Evolutionary conservation across 495 filamentous ascomycete genomes (phyloP).

Genomic region (Penicillium lagena): DNA sequence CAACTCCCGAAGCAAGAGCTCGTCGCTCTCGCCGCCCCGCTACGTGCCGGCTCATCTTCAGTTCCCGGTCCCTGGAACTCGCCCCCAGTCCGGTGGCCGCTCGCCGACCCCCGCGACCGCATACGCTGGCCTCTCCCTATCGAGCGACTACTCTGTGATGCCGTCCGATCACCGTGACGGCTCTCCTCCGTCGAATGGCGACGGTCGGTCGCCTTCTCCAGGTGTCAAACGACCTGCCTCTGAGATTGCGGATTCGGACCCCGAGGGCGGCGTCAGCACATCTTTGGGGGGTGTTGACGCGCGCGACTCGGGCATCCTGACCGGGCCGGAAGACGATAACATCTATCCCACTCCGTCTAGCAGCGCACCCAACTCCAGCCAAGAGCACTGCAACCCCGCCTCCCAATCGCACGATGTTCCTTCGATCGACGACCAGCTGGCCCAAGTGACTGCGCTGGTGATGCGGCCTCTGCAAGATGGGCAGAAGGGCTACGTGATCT

Average conservation of each 20-base stretch:
- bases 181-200: conserved; percentile 15
- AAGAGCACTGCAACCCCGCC: conserved; percentile 10
- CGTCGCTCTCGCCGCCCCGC: conserved; percentile 36
- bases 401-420: conserved; percentile 27
- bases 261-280: conserved; percentile 20
- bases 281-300: conserved; percentile 3
- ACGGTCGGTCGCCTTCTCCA: conserved; percentile 43
- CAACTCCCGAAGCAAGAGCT: conserved; percentile 23
- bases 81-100: conserved; percentile 32
- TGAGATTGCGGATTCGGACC: conserved; percentile 35
- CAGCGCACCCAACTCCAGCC: conserved; percentile 11
- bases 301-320: conserved; percentile 16
- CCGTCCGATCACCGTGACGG: conserved; percentile 28
- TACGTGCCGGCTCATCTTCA: conserved; percentile 58
- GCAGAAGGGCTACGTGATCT: conserved; percentile 72
- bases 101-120: conserved; percentile 53
- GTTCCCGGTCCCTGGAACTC: conserved; percentile 46
- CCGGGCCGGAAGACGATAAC: conserved; percentile 14
- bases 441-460: conserved; percentile 53
- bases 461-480: conserved; percentile 53
- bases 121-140: conserved; percentile 64
- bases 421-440: conserved; percentile 72
- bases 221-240: conserved; percentile 47
- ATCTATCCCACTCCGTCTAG: conserved; percentile 26
- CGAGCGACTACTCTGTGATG: conserved; percentile 55